Conservation (phyloP, 2,329 filamentous ascomycete genomes). For the Ceratocystis smalleyi region DNA sequence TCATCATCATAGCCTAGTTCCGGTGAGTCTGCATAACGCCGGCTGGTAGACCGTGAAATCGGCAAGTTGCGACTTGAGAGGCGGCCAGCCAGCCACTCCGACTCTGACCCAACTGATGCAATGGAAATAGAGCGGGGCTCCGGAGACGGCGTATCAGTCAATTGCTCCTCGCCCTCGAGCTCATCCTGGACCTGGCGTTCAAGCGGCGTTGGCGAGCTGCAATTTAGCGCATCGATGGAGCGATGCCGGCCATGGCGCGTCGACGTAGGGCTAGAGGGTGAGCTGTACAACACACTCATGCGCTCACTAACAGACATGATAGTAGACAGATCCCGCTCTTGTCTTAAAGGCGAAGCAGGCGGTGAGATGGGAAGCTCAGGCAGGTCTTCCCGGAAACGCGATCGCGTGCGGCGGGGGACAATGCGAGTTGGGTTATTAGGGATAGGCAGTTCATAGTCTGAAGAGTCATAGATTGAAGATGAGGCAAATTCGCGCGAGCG, state of each 20-base stretch:
- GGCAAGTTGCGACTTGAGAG: conserved; percentile 14
- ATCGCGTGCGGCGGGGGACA: conserved; percentile 64
- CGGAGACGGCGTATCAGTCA: conserved; percentile 28
- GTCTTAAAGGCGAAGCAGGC: conserved; percentile 44
- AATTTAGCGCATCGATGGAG: conserved; percentile 15
- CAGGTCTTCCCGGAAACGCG: conserved; percentile 82
- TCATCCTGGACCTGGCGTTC: conserved; percentile 13
- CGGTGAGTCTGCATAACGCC: conserved; percentile 29
- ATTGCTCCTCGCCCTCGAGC: not conserved
- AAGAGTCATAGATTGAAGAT: conserved; percentile 16
- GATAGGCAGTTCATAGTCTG: conserved; percentile 21
- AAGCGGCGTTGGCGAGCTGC: conserved; percentile 16
- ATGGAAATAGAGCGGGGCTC: conserved; percentile 60
- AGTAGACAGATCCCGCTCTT: conserved; percentile 14
- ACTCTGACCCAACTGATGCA: conserved; percentile 89
- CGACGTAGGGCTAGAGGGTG: conserved; percentile 9
- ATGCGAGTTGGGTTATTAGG: conserved; percentile 26
- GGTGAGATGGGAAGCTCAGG: conserved; percentile 78
- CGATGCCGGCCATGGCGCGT: conserved; percentile 7
- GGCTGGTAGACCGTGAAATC: conserved; percentile 20
- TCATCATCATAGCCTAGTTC: conserved; percentile 41
- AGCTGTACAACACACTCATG: conserved; percentile 13
- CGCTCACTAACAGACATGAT: conserved; percentile 16
- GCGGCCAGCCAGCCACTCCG: conserved; percentile 81
- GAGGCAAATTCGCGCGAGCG: conserved; percentile 30